These are phyloP conservation scores for Penicillium waksmanii DNA, from an alignment of 495 filamentous ascomycete species.

Conservation along the genomic window DNA sequence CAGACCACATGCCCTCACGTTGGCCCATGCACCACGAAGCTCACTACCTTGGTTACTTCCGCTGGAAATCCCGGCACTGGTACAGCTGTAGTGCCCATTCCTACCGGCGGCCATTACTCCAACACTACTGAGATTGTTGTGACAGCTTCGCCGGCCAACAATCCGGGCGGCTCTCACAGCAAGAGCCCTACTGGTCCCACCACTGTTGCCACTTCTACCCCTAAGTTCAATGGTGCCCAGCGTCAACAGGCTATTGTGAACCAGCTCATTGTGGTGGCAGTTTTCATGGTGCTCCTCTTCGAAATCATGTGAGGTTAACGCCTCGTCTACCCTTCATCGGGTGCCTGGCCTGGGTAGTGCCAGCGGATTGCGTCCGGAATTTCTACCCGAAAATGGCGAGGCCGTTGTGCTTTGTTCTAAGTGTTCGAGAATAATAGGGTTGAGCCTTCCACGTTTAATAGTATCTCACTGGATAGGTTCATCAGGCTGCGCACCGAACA, in stretches of 20 bases:
- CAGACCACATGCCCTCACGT: neutral
- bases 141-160: neutral
- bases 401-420: neutral
- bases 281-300: neutral
- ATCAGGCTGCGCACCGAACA: neutral
- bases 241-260: neutral
- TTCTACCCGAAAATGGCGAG: neutral
- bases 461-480: neutral
- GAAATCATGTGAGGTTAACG: neutral
- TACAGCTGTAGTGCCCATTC: neutral
- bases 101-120: neutral
- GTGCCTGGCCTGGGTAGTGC: neutral
- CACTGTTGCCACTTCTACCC: neutral
- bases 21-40: neutral
- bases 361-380: neutral
- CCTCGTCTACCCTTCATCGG: neutral
- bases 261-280: neutral
- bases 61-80: neutral
- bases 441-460: neutral
- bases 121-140: neutral
- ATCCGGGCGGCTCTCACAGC: no score
- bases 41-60: neutral
- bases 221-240: neutral
- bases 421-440: neutral
- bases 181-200: slow-evolving; percentile 1